Conservation (phyloP, 257 asterid genomes). For the Jaltomata sinuosa region DNA sequence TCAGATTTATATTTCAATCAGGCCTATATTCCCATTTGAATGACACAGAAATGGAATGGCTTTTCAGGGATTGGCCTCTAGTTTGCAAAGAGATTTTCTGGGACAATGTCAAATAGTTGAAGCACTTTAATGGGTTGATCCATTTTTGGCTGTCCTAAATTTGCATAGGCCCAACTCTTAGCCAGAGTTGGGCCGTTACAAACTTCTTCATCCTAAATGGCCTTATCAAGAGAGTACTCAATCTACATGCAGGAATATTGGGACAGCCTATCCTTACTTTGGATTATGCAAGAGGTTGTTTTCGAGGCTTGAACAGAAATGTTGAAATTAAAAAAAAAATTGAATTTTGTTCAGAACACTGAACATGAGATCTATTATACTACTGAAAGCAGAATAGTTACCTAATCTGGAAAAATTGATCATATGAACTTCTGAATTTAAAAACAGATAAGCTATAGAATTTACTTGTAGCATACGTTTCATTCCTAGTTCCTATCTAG, state of each 20-base stretch:
- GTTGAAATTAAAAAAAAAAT: not conserved
- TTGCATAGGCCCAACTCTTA: not conserved
- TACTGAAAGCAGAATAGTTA: not conserved
- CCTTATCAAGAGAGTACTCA: not conserved
- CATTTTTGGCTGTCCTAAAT: not conserved
- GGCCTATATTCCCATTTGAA: too few relatives aligned
- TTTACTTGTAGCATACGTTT: not conserved
- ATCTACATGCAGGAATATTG: not conserved
- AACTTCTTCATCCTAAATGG: not conserved
- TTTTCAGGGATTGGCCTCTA: not conserved
- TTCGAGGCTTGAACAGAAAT: too few relatives aligned
- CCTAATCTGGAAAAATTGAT: not conserved
- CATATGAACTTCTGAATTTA: not conserved
- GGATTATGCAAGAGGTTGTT: too few relatives aligned
- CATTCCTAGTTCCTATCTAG: not conserved
- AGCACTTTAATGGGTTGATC: not conserved
- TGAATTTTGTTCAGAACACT: not conserved
- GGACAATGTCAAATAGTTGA: not conserved
- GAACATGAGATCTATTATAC: not conserved
- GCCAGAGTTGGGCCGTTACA: not conserved
- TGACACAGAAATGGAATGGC: not conserved
- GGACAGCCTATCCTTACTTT: too few relatives aligned
- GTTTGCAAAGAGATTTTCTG: not conserved
- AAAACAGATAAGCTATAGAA: not conserved
- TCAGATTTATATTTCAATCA: too few relatives aligned